Conservation (phyloP, 257 asterid species). For the Cruciata laevipes region DNA sequence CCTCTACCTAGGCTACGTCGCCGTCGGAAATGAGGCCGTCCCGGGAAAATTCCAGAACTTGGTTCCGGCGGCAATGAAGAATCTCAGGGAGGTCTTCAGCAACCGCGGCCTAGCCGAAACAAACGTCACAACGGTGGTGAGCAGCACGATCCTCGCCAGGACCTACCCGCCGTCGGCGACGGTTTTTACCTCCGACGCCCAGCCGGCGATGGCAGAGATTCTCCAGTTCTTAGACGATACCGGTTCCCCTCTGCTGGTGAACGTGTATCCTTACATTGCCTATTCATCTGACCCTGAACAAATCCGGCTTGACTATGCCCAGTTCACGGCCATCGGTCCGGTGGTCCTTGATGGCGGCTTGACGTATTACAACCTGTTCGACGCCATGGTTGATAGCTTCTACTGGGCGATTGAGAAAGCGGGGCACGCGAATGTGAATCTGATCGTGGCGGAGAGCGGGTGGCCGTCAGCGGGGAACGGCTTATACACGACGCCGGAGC, state of each 20-base stretch:
- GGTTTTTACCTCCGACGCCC: slow-evolving; percentile 6
- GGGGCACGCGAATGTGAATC: slow-evolving; percentile 17
- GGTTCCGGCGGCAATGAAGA: not conserved
- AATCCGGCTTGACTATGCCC: slow-evolving; percentile 24
- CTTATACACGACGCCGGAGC: not conserved
- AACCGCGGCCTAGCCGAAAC: not conserved
- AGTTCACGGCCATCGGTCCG: slow-evolving; percentile 15
- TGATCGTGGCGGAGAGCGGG: slow-evolving; percentile 36
- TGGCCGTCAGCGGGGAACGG: slow-evolving; percentile 34
- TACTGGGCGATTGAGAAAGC: slow-evolving; percentile 35
- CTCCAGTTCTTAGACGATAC: slow-evolving; percentile 15
- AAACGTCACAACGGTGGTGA: slow-evolving; percentile 11
- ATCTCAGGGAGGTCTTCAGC: not conserved
- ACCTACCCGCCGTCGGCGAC: slow-evolving; percentile 28
- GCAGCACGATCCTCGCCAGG: not conserved
- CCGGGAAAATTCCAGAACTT: slow-evolving; percentile 2
- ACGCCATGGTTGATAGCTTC: slow-evolving; percentile 32
- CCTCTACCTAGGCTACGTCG: slow-evolving; percentile 21
- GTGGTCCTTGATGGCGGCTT: not conserved
- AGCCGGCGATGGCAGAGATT: slow-evolving; percentile 16
- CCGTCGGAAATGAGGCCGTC: slow-evolving; percentile 38
- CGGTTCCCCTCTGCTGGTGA: slow-evolving; percentile 24
- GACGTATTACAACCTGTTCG: slow-evolving; percentile 28
- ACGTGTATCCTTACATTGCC: slow-evolving; percentile 43
- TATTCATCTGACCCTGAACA: not conserved